These are phyloP conservation scores for Cymbopogon flexuosus DNA, from an alignment of 202 grass and related monocot species.

Conservation along the genomic window DNA sequence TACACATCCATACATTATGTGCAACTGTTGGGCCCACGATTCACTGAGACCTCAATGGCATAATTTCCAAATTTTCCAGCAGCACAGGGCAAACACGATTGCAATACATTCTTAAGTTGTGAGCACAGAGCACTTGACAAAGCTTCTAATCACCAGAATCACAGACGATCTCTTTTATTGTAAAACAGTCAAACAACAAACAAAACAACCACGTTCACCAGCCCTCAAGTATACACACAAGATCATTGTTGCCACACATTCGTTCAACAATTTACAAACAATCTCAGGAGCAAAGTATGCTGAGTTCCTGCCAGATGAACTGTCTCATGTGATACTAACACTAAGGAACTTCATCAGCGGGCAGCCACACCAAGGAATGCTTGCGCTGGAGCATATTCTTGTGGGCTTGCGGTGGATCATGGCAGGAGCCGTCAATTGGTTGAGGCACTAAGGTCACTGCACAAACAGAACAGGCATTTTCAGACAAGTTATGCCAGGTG, in stretches of 20 bases:
- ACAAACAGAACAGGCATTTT: slow-evolving; percentile 11
- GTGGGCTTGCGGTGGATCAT: background rate
- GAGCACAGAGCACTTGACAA: background rate
- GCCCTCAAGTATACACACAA: slow-evolving; percentile 3
- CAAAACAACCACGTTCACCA: background rate
- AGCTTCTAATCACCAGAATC: background rate
- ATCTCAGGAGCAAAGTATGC: background rate
- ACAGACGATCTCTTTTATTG: background rate
- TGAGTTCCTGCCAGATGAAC: background rate
- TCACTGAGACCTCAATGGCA: background rate
- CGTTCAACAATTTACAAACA: slow-evolving; percentile 25
- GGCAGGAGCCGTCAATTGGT: background rate
- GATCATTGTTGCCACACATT: background rate
- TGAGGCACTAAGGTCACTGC: background rate
- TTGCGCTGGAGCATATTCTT: background rate
- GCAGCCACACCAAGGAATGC: slow-evolving; percentile 8
- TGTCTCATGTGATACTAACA: background rate
- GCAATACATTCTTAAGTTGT: background rate
- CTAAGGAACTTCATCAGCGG: background rate
- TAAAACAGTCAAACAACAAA: background rate
- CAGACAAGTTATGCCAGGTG: background rate
- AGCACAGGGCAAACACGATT: background rate
- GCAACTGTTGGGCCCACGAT: background rate
- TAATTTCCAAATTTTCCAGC: background rate
- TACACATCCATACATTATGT: background rate